Evolutionary conservation across 148 eudicot species (phyloP).

Genomic region (Talinum fruticosum): DNA sequence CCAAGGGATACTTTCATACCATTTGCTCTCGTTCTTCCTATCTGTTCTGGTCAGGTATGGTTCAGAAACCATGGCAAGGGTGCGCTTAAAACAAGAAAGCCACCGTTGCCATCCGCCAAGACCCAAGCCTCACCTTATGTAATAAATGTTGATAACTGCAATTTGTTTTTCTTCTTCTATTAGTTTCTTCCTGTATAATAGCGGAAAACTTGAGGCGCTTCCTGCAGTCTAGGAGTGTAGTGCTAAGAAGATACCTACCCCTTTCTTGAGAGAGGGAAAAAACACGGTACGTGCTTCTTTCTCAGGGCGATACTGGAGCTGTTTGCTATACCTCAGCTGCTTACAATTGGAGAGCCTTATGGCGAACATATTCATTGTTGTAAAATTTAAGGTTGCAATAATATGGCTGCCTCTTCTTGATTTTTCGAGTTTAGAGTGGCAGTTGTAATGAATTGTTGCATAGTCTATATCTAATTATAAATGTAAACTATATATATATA

Average conservation of each 20-base stretch:
- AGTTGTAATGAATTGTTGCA: not conserved
- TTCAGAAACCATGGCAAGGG: conserved; percentile 5
- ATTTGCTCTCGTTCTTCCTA: not conserved
- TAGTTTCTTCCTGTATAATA: not conserved
- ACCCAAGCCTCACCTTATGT: not conserved
- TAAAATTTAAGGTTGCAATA: not conserved
- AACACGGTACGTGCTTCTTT: not conserved
- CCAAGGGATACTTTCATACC: not conserved
- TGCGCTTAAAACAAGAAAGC: not conserved
- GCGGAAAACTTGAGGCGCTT: not conserved
- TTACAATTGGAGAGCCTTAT: not conserved
- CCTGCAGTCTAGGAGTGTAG: not conserved
- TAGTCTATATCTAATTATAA: too few relatives aligned
- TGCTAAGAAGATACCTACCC: not conserved
- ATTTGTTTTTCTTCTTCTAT: not conserved
- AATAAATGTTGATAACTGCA: conserved; percentile 9
- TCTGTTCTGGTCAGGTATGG: not conserved
- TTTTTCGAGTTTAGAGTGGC: not conserved
- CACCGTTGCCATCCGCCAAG: not conserved
- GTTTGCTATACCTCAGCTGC: not conserved
- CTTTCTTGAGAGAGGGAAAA: not conserved
- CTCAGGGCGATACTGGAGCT: not conserved
- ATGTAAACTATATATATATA: too few relatives aligned
- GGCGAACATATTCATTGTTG: not conserved
- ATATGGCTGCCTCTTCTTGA: not conserved